Percentiles rank a stretch among this genome's conserved stretches.
phyloP scores from a whole-genome alignment of 345 rosid genomes.

The Eucalyptus marginata region DNA sequence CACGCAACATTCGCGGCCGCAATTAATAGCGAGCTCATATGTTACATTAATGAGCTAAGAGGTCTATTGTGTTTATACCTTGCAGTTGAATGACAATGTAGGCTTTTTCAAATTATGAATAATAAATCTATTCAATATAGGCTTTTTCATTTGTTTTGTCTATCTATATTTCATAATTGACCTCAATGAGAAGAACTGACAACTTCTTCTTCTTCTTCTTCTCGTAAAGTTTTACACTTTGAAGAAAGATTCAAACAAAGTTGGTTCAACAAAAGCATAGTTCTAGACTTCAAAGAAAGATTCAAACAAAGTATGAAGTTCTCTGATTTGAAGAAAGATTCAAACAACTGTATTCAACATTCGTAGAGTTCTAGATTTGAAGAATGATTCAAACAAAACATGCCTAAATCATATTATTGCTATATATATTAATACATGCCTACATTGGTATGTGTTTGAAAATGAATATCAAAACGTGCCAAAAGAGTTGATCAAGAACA shows the following conservation, averaged over 20 bases:
- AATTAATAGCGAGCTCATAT: background rate
- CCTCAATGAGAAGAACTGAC: rapidly evolving
- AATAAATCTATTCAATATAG: too few relatives aligned
- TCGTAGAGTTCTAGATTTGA: background rate
- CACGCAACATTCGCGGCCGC: rapidly evolving
- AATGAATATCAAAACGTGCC: background rate
- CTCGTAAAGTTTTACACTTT: too few relatives aligned
- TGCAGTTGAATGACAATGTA: too few relatives aligned
- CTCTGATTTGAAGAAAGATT: too few relatives aligned
- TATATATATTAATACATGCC: background rate
- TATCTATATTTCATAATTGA: background rate
- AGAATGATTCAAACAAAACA: background rate
- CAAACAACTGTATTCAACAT: too few relatives aligned
- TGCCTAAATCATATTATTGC: background rate
- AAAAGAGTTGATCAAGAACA: background rate
- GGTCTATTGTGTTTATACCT: too few relatives aligned
- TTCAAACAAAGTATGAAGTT: too few relatives aligned
- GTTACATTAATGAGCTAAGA: background rate
- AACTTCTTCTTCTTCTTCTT: too few relatives aligned
- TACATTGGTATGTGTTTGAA: background rate
- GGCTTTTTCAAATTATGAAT: too few relatives aligned
- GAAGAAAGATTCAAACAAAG: background rate
- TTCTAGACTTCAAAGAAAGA: too few relatives aligned
- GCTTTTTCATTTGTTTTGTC: background rate
- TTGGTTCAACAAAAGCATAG: too few relatives aligned